Conservation (phyloP, 228 moss, liverwort and hornwort genomes). For the Sphagnum magellanicum region DNA sequence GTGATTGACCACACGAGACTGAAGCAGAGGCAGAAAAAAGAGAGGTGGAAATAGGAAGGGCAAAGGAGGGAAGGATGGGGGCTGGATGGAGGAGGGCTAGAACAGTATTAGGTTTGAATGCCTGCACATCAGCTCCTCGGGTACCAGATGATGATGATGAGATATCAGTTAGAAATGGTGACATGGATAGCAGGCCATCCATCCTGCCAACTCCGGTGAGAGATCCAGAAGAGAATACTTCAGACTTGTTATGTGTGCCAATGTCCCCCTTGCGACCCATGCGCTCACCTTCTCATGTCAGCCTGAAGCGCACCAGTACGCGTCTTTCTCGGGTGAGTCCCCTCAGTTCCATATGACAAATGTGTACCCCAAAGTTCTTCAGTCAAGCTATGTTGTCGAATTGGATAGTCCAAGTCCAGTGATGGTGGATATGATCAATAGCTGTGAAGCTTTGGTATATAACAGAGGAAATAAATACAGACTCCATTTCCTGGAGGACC, state of each 20-base stretch:
- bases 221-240: background rate
- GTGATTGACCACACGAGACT: background rate
- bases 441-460: background rate
- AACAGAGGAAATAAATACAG: background rate
- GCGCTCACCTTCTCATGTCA: conserved; percentile 10
- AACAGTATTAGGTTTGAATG: conserved; percentile 16
- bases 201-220: conserved; percentile 1
- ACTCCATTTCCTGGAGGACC: background rate
- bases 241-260: background rate
- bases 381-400: background rate
- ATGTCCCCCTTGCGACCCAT: background rate
- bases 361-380: background rate
- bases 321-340: conserved; percentile 15
- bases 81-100: conserved; percentile 36
- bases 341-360: background rate
- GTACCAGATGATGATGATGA: conserved; percentile 11
- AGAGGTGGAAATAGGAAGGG: too few relatives aligned
- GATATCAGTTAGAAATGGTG: background rate
- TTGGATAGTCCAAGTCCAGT: background rate
- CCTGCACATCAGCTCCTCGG: conserved; percentile 17
- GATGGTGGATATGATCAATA: background rate
- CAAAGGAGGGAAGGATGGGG: conserved; percentile 7
- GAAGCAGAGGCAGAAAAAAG: background rate
- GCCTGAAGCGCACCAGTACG: conserved; percentile 16
- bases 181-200: background rate